Percentiles rank a stretch among this genome's conserved stretches.
Evolutionary conservation across 2,329 filamentous ascomycete species (phyloP).

Genomic region (Fusarium sp.): DNA sequence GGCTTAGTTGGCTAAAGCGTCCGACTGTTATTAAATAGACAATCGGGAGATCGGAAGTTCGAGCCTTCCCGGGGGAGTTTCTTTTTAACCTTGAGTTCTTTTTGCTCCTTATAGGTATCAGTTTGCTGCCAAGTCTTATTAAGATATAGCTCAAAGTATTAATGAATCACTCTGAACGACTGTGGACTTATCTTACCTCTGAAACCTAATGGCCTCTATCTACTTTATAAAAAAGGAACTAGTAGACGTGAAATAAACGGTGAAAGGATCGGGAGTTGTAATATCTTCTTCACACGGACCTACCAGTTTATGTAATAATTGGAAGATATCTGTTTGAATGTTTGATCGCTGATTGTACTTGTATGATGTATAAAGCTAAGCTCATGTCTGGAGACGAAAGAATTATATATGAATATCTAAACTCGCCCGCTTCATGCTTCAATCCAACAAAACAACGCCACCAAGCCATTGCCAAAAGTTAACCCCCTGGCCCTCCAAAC

Average conservation of each 20-base stretch:
- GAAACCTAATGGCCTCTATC: slow-evolving; percentile 47
- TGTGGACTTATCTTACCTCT: slow-evolving; percentile 47
- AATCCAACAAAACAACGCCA: slow-evolving; percentile 2
- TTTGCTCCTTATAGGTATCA: slow-evolving; percentile 6
- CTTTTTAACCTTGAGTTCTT: background rate
- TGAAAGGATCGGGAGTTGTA: background rate
- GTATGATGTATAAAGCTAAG: slow-evolving; percentile 4
- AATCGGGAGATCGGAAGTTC: slow-evolving; percentile 51
- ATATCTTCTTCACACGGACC: too few species aligned
- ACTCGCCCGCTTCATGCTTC: slow-evolving; percentile 39
- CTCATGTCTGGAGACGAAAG: slow-evolving; percentile 24
- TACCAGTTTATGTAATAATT: background rate
- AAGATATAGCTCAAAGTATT: too few species aligned
- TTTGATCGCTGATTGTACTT: background rate
- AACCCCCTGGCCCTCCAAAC: slow-evolving; percentile 46
- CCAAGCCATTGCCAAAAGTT: background rate
- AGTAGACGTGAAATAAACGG: background rate
- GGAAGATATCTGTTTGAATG: background rate
- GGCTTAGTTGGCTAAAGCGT: slow-evolving; percentile 47
- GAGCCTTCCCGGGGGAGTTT: slow-evolving; percentile 49
- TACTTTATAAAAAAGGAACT: background rate
- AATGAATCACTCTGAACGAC: too few species aligned
- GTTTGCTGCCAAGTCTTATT: slow-evolving; percentile 10
- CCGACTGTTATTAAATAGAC: slow-evolving; percentile 42
- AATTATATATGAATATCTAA: slow-evolving; percentile 13